A percentile compares a stretch with the other conserved stretches of the same genome.
Evolutionary conservation across 441 rosid species (phyloP).

Genomic region (Rhodomyrtus psidioides): DNA sequence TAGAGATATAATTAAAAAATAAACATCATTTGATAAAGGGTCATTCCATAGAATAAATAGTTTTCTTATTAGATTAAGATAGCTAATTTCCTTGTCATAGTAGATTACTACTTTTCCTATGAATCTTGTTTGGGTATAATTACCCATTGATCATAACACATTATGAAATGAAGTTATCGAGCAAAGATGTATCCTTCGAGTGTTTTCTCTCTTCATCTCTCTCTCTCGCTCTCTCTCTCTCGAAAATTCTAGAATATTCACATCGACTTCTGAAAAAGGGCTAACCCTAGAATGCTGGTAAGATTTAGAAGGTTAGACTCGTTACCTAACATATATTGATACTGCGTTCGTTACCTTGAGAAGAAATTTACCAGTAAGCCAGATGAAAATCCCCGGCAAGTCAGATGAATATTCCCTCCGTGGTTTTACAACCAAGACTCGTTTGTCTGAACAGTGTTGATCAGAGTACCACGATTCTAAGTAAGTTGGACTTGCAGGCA

Average conservation of each 20-base stretch:
- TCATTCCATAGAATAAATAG: background rate
- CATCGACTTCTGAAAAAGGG: background rate
- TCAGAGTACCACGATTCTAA: background rate
- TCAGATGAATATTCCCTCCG: background rate
- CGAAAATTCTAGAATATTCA: background rate
- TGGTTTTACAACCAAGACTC: background rate
- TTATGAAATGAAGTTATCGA: background rate
- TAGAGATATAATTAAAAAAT: background rate
- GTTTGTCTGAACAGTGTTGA: background rate
- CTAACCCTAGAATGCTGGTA: background rate
- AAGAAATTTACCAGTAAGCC: background rate
- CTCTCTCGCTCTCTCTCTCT: background rate
- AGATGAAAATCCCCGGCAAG: background rate
- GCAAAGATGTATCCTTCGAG: background rate
- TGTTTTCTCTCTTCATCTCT: background rate
- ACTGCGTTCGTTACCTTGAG: fast-evolving
- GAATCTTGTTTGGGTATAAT: background rate
- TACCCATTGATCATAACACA: background rate
- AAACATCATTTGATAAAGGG: background rate
- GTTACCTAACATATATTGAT: background rate
- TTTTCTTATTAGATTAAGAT: background rate
- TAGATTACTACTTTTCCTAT: background rate
- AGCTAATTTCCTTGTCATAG: background rate
- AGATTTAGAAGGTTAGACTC: background rate
- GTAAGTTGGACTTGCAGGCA: background rate